phyloP scores from a whole-genome alignment of 2,329 filamentous ascomycete species.

The Pleurostoma richardsiae region DNA sequence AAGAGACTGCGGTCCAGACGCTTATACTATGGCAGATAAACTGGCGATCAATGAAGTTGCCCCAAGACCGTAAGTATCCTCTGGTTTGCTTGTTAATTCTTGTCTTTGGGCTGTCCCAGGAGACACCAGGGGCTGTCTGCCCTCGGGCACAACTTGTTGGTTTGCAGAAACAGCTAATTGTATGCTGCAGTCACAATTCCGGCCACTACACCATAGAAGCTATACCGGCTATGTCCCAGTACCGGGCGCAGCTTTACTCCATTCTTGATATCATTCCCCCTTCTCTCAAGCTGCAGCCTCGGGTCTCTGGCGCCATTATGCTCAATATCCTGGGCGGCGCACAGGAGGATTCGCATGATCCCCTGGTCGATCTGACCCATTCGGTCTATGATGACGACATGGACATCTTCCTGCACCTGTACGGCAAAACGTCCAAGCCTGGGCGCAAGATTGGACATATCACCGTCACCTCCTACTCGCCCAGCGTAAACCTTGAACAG shows the following conservation, averaged over 20 bases:
- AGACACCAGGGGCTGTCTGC: too few species aligned
- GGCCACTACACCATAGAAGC: conserved; percentile 96
- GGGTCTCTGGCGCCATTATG: conserved; percentile 65
- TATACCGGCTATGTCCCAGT: conserved; percentile 81
- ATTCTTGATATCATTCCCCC: conserved; percentile 63
- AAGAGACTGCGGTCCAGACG: neutral
- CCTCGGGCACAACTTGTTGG: too few species aligned
- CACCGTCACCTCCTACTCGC: conserved; percentile 67
- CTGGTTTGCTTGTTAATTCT: neutral
- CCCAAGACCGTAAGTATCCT: conserved; percentile 45
- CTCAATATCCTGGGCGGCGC: conserved; percentile 73
- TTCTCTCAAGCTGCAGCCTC: conserved; percentile 46
- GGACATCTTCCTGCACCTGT: conserved; percentile 69
- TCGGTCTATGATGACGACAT: conserved; percentile 35
- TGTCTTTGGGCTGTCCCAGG: too few species aligned
- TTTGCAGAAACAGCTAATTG: too few species aligned
- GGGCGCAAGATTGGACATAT: conserved; percentile 95
- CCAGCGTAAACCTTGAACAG: conserved; percentile 56
- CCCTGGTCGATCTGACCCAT: conserved; percentile 41
- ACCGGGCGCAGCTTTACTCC: conserved; percentile 80
- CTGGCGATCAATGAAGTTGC: conserved; percentile 85
- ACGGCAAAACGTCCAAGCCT: conserved; percentile 84
- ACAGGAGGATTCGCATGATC: conserved; percentile 55
- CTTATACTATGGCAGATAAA: conserved; percentile 23
- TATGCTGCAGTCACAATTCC: conserved; percentile 62